Percentiles rank a stretch among this genome's conserved stretches.
phyloP scores from a whole-genome alignment of 2,329 filamentous ascomycete species.

The Periglandula ipomoeae region DNA sequence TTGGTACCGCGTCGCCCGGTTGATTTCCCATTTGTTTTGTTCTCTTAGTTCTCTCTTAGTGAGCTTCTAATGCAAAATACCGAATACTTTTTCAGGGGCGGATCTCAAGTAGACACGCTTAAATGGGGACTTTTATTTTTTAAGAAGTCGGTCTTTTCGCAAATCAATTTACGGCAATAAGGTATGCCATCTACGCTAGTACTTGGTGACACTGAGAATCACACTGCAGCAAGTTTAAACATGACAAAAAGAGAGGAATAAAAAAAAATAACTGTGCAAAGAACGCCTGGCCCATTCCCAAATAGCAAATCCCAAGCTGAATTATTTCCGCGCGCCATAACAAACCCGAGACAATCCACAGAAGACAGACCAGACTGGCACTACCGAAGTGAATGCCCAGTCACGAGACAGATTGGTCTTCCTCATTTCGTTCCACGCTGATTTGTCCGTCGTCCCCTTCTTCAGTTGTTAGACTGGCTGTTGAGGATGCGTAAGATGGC shows the following conservation, averaged over 20 bases:
- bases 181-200: background rate
- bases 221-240: too few relatives aligned
- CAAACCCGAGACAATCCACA: background rate
- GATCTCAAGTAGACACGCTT: too few relatives aligned
- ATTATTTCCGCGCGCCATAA: background rate
- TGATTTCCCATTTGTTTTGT: constrained; percentile 32
- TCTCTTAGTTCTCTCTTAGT: constrained; percentile 44
- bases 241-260: background rate
- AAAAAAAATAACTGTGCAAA: background rate
- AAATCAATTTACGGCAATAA: too few relatives aligned
- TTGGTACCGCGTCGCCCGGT: constrained; percentile 11
- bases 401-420: background rate
- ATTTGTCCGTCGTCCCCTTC: background rate
- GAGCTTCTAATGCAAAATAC: constrained; percentile 57
- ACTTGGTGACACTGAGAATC: too few relatives aligned
- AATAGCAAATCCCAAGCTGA: background rate
- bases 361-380: background rate
- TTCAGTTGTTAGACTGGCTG: constrained; percentile 86
- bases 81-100: constrained; percentile 37
- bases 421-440: background rate
- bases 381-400: background rate
- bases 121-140: background rate
- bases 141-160: too few relatives aligned
- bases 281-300: background rate
- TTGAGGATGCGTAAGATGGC: constrained; percentile 93